Evolutionary conservation across 73 alveolate species (phyloP).

Genomic region (Paramecium biaurelia): DNA sequence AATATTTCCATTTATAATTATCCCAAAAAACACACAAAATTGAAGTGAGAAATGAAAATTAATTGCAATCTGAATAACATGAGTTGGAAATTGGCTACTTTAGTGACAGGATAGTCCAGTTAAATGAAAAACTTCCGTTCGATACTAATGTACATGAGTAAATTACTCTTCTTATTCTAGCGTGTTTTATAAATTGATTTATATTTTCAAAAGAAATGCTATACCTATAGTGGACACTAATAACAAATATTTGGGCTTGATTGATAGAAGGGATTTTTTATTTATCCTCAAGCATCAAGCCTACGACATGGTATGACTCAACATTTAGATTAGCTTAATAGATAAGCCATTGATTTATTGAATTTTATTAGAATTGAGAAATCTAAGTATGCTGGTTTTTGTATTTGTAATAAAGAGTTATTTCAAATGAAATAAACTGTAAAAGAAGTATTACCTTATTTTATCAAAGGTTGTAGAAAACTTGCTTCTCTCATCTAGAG

Average conservation of each 20-base stretch:
- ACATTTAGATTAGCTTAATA: neutral
- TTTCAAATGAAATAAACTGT: conserved; percentile 12
- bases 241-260: conserved; percentile 8
- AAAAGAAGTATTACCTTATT: neutral
- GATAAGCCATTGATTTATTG: neutral
- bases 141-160: neutral
- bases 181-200: conserved; percentile 2
- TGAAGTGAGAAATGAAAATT: neutral
- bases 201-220: neutral
- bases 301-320: neutral
- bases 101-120: neutral
- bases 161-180: neutral
- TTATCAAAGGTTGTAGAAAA: conserved; percentile 43
- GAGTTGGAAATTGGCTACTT: conserved; percentile 3
- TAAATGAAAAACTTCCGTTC: neutral
- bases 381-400: conserved; percentile 3
- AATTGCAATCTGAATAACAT: neutral
- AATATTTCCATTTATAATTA: neutral
- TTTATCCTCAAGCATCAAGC: conserved; percentile 5
- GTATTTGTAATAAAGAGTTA: neutral
- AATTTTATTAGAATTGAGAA: conserved; percentile 24
- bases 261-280: conserved; percentile 49
- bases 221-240: neutral
- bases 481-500: conserved; percentile 3
- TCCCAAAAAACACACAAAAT: neutral